Evolutionary conservation across 1,284 basidiomycete genomes (phyloP), one percentile per base, ranked within the genome.

Genomic region (Schizophyllum commune): DNA sequence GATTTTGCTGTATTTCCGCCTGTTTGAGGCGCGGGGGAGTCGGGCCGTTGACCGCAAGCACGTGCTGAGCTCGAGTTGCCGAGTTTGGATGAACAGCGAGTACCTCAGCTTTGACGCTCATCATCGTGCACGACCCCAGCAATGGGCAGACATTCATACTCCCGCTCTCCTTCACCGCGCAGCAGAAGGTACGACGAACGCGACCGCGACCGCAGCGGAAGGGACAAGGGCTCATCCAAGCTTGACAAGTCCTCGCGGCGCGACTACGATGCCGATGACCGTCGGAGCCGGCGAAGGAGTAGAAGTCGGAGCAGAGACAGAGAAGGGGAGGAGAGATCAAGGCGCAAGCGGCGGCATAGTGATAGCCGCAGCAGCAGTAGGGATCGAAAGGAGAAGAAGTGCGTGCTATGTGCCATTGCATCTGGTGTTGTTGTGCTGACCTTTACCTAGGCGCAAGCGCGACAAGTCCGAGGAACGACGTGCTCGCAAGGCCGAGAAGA

Each of bases 401-500:
- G 67, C 61, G 82, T 47, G 9, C 13, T 47, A 47, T 17, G 9
- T 9, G 39, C 17, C 19, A n/a, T 55, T 32, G 57, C 57, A 52
- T 51, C 17, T 2, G 5, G 27, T 58, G 58, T 19, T 54, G 32
- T 33, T 52, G 39, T 63, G 13, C 0, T 19, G n/a, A 64, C 66
- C 62, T 62, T 58, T 62, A 63, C 64, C 61, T 67, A 91, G 91
- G 73, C 81, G 88, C 68, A 89, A 91, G 76, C 78, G 92, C 67
- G 83, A 94, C 75, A 91, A 84, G 71, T 92, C 86, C 52, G 88
- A 86, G 69, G 90, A 92, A 67, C 77, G 87, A 52, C 85, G 78
- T 67, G 86, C 86, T 47, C 84, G 91, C 58, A 95, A 92, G 72
- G 88, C 86, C 2, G 89, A 92, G 68, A 91, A 92, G 73, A 87